A percentile compares a stretch with the other conserved stretches of the same genome.
Evolutionary conservation across 1,284 basidiomycete species (phyloP).

Genomic region (Microbotryum scabiosae): DNA sequence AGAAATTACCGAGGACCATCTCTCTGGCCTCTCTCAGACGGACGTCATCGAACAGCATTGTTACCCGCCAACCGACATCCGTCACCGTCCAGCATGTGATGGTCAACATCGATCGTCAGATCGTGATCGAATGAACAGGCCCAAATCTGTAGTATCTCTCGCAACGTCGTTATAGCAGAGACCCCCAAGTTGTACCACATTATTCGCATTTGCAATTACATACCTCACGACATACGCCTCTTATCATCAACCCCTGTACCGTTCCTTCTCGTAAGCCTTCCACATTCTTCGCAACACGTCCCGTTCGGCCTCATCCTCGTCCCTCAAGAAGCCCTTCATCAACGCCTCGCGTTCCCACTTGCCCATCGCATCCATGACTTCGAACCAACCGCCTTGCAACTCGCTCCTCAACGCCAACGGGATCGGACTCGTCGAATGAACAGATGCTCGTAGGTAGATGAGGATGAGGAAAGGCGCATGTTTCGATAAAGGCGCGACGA

Average conservation of each 20-base stretch:
- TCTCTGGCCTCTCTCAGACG: too few relatives aligned
- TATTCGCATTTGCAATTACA: too few relatives aligned
- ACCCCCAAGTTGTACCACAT: too few relatives aligned
- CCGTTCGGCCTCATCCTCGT: conserved; percentile 32
- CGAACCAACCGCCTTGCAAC: conserved; percentile 29
- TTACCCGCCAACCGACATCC: too few relatives aligned
- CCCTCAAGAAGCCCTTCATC: conserved; percentile 32
- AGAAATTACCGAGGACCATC: too few relatives aligned
- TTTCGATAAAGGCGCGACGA: conserved; percentile 32
- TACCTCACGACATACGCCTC: too few relatives aligned
- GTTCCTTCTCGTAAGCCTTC: conserved; percentile 31
- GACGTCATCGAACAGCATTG: too few relatives aligned
- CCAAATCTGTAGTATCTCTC: too few relatives aligned
- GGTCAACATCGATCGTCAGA: too few relatives aligned
- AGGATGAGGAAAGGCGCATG: conserved; percentile 35
- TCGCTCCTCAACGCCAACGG: conserved; percentile 23
- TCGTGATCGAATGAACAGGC: too few relatives aligned
- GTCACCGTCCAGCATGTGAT: too few relatives aligned
- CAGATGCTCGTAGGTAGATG: conserved; percentile 28
- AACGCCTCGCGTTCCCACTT: conserved; percentile 34
- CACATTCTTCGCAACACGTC: conserved; percentile 28
- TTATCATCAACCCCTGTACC: conserved; percentile 27
- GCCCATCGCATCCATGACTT: conserved; percentile 33
- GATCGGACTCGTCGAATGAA: conserved; percentile 26
- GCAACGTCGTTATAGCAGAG: too few relatives aligned